phyloP scores from a whole-genome alignment of 192 early-diverging fungal species.

The Diversispora eburnea region DNA sequence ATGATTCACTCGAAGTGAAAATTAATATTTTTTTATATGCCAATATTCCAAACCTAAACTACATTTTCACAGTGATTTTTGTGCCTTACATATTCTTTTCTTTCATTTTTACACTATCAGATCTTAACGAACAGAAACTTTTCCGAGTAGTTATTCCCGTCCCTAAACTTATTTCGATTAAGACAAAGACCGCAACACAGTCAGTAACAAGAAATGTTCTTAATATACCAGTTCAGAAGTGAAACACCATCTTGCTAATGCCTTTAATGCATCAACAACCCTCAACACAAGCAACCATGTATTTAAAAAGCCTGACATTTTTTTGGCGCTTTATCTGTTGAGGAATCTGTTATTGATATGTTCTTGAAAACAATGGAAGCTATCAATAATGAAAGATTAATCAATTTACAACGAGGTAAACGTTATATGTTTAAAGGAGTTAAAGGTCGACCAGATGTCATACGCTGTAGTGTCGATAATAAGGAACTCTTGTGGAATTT shows the following conservation, averaged over 20 bases:
- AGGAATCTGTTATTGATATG: constrained; percentile 24
- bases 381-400: constrained; percentile 17
- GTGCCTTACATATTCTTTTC: no score
- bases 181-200: constrained; percentile 2
- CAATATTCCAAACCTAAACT: no score
- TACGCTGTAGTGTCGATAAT: constrained; percentile 13
- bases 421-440: not conserved
- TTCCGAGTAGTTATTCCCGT: not conserved
- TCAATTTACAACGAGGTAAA: constrained; percentile 16
- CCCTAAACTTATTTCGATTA: not conserved
- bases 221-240: constrained; percentile 10
- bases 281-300: not conserved
- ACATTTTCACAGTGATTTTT: no score
- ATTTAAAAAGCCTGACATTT: constrained; percentile 7
- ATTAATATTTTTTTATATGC: no score
- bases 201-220: not conserved
- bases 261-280: not conserved
- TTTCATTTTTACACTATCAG: no score
- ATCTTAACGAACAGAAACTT: constrained; percentile 20
- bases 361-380: constrained; percentile 19
- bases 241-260: constrained; percentile 17
- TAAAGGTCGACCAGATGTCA: constrained; percentile 22
- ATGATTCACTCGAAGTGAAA: no score
- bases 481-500: not conserved
- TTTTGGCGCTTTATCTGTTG: not conserved